phyloP scores from a whole-genome alignment of 164 flowering plant species.

The Liquidambar formosana region DNA sequence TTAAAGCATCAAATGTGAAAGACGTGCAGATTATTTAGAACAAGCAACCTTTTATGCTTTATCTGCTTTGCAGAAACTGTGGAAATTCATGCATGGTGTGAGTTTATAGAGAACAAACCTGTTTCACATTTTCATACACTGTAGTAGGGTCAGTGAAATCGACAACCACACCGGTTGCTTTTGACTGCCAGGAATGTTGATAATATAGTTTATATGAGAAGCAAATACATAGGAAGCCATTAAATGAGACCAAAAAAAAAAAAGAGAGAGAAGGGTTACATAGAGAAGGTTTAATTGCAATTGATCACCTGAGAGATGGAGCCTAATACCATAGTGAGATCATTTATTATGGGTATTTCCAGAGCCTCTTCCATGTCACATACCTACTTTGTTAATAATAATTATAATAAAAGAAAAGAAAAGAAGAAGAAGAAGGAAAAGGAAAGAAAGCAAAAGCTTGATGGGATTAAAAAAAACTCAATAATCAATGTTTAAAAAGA shows the following conservation, averaged over 20 bases:
- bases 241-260: no score
- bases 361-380: conserved; percentile 86
- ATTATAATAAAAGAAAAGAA: neutral
- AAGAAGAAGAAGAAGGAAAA: no score
- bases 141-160: conserved; percentile 82
- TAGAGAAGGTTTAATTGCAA: neutral
- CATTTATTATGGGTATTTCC: conserved; percentile 80
- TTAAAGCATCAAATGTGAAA: no score
- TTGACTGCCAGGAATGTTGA: conserved; percentile 44
- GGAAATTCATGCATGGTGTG: neutral
- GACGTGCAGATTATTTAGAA: neutral
- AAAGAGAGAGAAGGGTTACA: no score
- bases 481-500: neutral
- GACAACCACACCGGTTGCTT: conserved; percentile 62
- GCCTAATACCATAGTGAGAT: conserved; percentile 85
- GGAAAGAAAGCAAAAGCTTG: neutral
- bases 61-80: neutral
- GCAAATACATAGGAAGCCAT: no score
- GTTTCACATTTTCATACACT: conserved; percentile 91
- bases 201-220: neutral
- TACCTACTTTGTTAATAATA: conserved; percentile 32
- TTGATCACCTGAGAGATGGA: conserved; percentile 80
- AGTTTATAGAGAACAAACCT: conserved; percentile 42
- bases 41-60: neutral
- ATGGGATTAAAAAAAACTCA: neutral